Evolutionary conservation across 139 green algal species (phyloP), one percentile per base, ranked within the genome.

Genomic region (Coelastrella sp.): DNA sequence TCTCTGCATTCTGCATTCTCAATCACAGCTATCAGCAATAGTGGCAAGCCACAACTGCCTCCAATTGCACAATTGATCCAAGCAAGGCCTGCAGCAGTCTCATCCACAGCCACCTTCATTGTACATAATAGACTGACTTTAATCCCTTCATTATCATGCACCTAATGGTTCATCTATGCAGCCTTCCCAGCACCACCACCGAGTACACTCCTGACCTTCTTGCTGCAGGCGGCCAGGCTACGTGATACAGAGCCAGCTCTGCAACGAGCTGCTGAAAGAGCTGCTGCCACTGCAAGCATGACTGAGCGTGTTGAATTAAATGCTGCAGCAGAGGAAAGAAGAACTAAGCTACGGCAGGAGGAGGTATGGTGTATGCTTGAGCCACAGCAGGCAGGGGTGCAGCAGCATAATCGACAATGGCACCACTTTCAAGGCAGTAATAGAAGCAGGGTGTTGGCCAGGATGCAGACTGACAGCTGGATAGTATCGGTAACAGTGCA

Each of bases 281-380:
- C 68, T 56, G 84, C 84, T 25, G 84, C 84, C 8, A 75, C 84
- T 15, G 84, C 84, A 24, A 88, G 84, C 84, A 68, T 88, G 84
- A 22, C 84, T 57, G 84, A 88, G 49, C 66, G 68, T 6, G 84
- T 88, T 7, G 84, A 68, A 68, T 22, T 88, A 20, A 88, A 81
- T 24, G 84, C 84, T 25, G 84, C 84, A 72, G 84, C 84, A 81
- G 84, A 82, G 84, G 84, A 88, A 59, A 73, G 66, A 7, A 88
- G 81, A 70, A 68, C 84, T 7, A 88, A 88, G 66, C 68, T 88
- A n/a, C 66, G 84, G 9, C 66, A 88, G 84, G 68, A 88, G 24
- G 84, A 88, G 84, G 84, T 88, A 20, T 9, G 84, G 11, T 10
- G 19, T 59, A 8, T 81, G 74, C 10, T 49, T 49, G 10, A 78